phyloP scores from a whole-genome alignment of 2,329 filamentous ascomycete genomes.

The Raffaelea ambrosiae region DNA sequence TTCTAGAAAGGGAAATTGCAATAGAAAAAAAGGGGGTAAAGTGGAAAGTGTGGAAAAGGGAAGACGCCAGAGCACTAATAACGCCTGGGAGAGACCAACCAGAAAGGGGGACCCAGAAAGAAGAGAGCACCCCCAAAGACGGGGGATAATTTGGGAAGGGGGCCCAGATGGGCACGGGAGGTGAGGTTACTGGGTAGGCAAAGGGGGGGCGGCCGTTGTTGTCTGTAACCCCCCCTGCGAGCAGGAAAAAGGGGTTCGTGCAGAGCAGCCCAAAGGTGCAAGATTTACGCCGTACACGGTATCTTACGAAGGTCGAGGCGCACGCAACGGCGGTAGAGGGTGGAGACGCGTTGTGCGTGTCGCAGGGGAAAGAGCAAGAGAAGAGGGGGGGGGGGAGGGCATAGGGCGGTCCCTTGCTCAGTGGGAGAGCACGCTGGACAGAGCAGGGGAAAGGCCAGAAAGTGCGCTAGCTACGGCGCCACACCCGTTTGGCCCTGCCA shows the following conservation, averaged over 20 bases:
- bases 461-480: not conserved
- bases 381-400: too few relatives aligned
- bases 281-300: not conserved
- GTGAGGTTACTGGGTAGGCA: not conserved
- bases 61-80: not conserved
- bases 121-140: conserved; percentile 1
- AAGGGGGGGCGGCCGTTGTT: not conserved
- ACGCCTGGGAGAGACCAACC: not conserved
- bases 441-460: not conserved
- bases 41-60: conserved; percentile 7
- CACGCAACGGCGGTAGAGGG: not conserved
- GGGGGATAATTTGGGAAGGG: conserved; percentile 1
- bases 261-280: not conserved
- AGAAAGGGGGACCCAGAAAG: conserved; percentile 1
- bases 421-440: not conserved
- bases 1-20: conserved; percentile 16
- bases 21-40: conserved; percentile 11
- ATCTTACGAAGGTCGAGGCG: too few relatives aligned
- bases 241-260: not conserved
- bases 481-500: not conserved
- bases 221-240: not conserved
- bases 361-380: too few relatives aligned
- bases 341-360: not conserved
- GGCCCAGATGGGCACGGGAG: not conserved
- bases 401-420: not conserved